Conservation (phyloP, 345 rosid genomes). For the Boechera stricta region DNA sequence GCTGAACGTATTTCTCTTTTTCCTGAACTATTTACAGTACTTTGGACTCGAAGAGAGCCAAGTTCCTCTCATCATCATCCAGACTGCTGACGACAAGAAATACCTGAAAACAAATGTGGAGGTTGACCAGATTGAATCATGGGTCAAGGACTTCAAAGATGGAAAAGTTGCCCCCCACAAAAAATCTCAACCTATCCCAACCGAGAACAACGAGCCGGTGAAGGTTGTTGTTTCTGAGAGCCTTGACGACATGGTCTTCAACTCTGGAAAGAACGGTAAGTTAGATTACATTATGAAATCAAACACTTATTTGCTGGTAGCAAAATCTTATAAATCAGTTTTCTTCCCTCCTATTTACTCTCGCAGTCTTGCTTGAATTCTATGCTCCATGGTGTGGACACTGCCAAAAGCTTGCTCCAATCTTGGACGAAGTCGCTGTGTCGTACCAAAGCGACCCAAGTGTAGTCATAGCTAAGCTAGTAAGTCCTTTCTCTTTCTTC, state of each 20-base stretch:
- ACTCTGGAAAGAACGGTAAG: constrained; percentile 88
- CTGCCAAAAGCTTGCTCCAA: constrained; percentile 89
- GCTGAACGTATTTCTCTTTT: constrained; percentile 6
- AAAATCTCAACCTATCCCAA: constrained; percentile 90
- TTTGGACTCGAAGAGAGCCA: constrained; percentile 94
- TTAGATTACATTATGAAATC: neutral
- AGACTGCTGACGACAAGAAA: constrained; percentile 76
- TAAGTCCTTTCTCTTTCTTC: constrained; percentile 46
- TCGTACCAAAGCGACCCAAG: constrained; percentile 64
- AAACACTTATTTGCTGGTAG: constrained; percentile 1
- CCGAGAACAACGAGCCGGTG: constrained; percentile 79
- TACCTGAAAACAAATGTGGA: constrained; percentile 79
- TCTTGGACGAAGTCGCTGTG: constrained; percentile 90
- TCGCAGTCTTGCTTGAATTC: constrained; percentile 88
- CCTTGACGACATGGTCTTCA: constrained; percentile 71
- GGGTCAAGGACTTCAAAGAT: constrained; percentile 89
- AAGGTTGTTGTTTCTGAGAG: constrained; percentile 89
- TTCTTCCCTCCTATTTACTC: neutral
- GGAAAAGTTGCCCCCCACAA: constrained; percentile 68
- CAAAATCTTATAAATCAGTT: neutral
- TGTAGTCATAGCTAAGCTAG: constrained; percentile 82
- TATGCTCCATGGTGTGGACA: constrained; percentile 99
- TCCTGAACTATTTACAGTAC: constrained; percentile 58
- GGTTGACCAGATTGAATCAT: constrained; percentile 72
- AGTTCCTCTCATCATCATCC: constrained; percentile 81